Base-by-base conservation (phyloP, 2,329 filamentous ascomycete species). In the Aureobasidium sp. region DNA sequence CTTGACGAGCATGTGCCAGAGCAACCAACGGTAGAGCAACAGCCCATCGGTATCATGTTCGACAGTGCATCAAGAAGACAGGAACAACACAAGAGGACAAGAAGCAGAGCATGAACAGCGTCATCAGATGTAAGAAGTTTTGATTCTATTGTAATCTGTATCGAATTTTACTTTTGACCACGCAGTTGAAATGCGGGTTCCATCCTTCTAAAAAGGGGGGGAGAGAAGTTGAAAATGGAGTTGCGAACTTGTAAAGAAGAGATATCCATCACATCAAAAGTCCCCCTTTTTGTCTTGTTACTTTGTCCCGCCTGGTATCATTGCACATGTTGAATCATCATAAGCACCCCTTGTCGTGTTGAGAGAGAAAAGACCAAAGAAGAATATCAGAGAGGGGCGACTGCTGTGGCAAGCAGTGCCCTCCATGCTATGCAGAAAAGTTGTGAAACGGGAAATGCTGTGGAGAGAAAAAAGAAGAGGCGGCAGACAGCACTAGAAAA, bases 271-370 rank as follows among this genome's bases (percentile, higher is more conserved):
- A 54, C 52, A 48, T 48, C 76, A 78, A 75, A 78, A 77, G 3
- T 71, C 74, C 79, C 81, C 81, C 79, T 76, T 77, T 78, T 79
- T 78, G 77, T 76, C 80, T 83, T 81, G 68, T 50, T 33, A 50
- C 47, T 50, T 50, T 50, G 47, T 50, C 72, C 78, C 75, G 84
- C 81, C 79, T 84, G 81, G 78, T 79, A 82, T 64, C 62, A 64
- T 62, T 63, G 79, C 74, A 74, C 72, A 67, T 70, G 69, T 72
- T 70, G 73, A 70, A 69, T 68, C 71, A 67, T 70, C 71, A 67
- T 70, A 40, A 61, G 60, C 39, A 52, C 48, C 59, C 37, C 33
- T 54, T 42, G 47, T 53, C 52, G 44, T 45, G 45, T 24, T 60
- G 47, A 60, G 63, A 60, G 63, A n/a, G 35, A 54, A 59, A 53